Conservation (phyloP, 148 eudicot species). For the Camellia sinensis region DNA sequence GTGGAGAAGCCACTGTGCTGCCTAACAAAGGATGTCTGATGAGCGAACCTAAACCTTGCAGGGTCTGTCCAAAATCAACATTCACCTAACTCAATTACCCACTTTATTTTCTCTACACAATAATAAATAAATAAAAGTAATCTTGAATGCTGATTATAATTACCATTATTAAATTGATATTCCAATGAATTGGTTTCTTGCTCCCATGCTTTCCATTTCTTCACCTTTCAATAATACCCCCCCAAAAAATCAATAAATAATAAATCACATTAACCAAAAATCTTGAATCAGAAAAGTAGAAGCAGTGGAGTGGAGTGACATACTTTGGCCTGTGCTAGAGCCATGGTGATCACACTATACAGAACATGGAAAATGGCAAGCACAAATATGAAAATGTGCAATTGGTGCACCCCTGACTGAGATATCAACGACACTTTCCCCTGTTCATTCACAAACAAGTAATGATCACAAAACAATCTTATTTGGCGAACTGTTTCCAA, state of each 20-base stretch:
- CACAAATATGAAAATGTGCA: conserved; percentile 33
- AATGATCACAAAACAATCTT: not conserved
- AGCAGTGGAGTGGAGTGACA: no score
- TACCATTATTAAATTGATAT: conserved; percentile 26
- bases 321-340: conserved; percentile 30
- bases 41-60: conserved; percentile 23
- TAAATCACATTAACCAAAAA: not conserved
- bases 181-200: conserved; percentile 22
- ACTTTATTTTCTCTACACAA: not conserved
- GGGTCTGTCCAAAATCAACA: conserved; percentile 24
- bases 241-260: not conserved
- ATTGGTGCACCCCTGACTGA: conserved; percentile 24
- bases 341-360: conserved; percentile 25
- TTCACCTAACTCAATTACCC: not conserved
- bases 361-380: conserved; percentile 28
- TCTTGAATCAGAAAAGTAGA: no score
- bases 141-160: not conserved
- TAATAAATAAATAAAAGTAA: not conserved
- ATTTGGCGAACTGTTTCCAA: no score
- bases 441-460: conserved; percentile 8
- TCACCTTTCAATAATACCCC: conserved; percentile 12
- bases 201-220: conserved; percentile 33
- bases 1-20: conserved; percentile 18
- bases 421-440: conserved; percentile 20
- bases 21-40: conserved; percentile 22